Evolutionary conservation across 179 eudicot genomes (phyloP).

Genomic region (Silene vulgaris): DNA sequence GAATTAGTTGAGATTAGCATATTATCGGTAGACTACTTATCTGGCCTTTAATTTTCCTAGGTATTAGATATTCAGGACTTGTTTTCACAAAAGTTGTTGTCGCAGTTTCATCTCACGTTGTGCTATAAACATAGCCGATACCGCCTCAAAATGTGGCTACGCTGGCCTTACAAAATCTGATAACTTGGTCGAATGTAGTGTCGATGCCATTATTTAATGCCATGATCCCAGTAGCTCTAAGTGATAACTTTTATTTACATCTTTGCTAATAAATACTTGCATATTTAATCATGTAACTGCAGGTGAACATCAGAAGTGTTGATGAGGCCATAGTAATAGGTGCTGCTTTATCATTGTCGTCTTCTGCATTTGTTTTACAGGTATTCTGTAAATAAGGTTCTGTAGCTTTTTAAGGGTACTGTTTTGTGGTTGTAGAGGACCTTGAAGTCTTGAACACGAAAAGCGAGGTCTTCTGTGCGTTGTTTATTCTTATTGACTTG

Average conservation of each 20-base stretch:
- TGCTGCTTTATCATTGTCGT: conserved; percentile 93
- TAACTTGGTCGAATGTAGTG: too few relatives aligned
- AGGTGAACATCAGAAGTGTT: conserved; percentile 92
- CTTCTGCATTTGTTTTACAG: conserved; percentile 99
- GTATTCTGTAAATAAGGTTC: conserved; percentile 31
- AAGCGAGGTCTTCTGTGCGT: background rate
- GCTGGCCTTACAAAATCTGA: too few relatives aligned
- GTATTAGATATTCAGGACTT: too few relatives aligned
- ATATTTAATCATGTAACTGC: conserved; percentile 21
- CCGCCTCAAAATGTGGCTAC: too few relatives aligned
- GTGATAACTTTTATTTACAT: conserved; percentile 10
- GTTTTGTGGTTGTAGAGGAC: background rate
- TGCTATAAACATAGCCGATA: too few relatives aligned
- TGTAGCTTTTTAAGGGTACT: background rate
- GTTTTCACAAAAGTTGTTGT: too few relatives aligned
- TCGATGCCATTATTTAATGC: too few relatives aligned
- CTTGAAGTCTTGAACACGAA: background rate
- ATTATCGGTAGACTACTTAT: too few relatives aligned
- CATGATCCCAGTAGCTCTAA: too few relatives aligned
- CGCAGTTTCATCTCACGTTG: too few relatives aligned
- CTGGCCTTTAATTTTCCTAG: too few relatives aligned
- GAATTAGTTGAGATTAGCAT: too few relatives aligned
- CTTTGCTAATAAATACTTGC: background rate
- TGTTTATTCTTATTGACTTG: background rate
- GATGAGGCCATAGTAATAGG: conserved; percentile 97